Base-by-base conservation (phyloP, 2,329 filamentous ascomycete species). In the Blastomyces percursus region DNA sequence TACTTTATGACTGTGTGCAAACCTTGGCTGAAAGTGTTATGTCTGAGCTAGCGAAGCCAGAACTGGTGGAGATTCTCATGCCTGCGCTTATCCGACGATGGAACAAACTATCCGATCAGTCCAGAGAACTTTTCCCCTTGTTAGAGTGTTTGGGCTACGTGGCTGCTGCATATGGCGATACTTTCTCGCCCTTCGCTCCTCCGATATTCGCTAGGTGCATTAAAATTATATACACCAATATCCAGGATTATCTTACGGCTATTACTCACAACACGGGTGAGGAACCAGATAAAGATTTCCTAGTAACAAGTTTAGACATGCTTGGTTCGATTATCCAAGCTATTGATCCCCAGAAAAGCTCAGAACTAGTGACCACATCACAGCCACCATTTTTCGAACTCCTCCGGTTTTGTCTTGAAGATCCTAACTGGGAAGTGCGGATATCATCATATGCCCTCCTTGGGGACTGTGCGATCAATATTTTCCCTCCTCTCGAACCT, bases 91-190 rank as follows among this genome's bases (percentile, higher is more conserved):
- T 96, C 67, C 82, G 88, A 65, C 84, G 94, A 64, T 99, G 94
- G 86, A 87, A 91, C 73, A 88, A 86, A 71, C 89, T 97, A 9
- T 82, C 86, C 2, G 91, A 99, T 72, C 85, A 96, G 72, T 96
- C 93, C 2, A 84, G 91, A 67, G 94, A 99, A 77, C 83, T 99
- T 64, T 96, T 99, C 73, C 92, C 94, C 1, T 79, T 99, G 57
- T 81, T 97, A n/a, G 94, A 97, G 75, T 99, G 94, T 72, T 82
- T 99, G 52, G 96, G 94, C 0, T 99, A 96, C 71, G 89, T 99
- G 51, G 89, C 92, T 59, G 88, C 90, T 70, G 91, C 94, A 2
- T 85, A 99, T 51, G 89, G 89, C 40, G 83, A 87, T 67, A 81
- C 84, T 0, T 99, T 99, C 72, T 83, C 90, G 4, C 90, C 89